Conservation (phyloP, 2,329 filamentous ascomycete species). For the Colletotrichum filicis region DNA sequence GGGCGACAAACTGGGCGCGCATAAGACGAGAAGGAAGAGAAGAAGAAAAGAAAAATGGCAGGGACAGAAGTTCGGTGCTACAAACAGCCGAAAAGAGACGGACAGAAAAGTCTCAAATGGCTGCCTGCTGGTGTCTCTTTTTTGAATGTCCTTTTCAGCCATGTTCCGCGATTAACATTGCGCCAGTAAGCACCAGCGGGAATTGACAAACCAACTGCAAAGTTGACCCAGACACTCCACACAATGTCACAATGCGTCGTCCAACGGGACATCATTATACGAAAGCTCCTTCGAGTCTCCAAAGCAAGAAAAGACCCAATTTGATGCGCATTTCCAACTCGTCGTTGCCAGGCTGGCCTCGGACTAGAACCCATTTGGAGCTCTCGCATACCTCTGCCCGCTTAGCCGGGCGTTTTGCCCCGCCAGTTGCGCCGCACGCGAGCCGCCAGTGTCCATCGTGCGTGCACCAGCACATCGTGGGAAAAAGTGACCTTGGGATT, state of each 20-base stretch:
- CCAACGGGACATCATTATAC: background rate
- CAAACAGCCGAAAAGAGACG: background rate
- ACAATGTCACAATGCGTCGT: background rate
- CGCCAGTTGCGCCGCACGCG: background rate
- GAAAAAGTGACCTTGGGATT: too few relatives aligned
- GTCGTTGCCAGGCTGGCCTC: background rate
- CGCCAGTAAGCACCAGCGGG: background rate
- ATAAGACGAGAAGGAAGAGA: background rate
- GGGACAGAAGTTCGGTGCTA: background rate
- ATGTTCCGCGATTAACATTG: background rate
- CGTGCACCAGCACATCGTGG: background rate
- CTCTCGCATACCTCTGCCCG: background rate
- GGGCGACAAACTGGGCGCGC: background rate
- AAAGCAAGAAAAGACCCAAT: background rate
- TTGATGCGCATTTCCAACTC: background rate
- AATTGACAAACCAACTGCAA: background rate
- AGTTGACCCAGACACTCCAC: background rate
- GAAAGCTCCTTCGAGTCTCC: too few relatives aligned
- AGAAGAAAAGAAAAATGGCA: background rate
- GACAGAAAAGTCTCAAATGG: background rate
- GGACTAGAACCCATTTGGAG: background rate
- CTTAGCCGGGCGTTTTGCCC: slow-evolving; percentile 22
- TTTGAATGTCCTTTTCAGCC: background rate
- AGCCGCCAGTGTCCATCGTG: background rate
- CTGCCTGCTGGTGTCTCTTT: background rate